Percentiles rank a stretch among this genome's conserved stretches.
Evolutionary conservation across 331 rosid genomes (phyloP).

Genomic region (Telfairia occidentalis): DNA sequence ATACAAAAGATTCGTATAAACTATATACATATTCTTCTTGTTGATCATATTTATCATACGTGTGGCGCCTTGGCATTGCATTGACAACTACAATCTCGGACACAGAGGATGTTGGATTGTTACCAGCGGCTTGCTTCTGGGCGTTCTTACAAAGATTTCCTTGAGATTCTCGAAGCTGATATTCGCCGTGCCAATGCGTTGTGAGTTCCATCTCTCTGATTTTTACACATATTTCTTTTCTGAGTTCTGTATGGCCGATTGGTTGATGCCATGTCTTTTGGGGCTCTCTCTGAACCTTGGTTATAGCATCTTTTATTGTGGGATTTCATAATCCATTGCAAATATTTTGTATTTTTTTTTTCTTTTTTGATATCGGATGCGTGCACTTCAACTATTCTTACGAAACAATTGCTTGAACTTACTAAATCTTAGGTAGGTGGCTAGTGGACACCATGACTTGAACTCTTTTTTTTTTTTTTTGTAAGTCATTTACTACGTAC

Average conservation of each 20-base stretch:
- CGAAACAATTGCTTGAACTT: no score
- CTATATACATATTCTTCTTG: background rate
- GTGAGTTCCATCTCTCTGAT: slow-evolving; percentile 28
- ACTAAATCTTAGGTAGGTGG: no score
- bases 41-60: background rate
- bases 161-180: slow-evolving; percentile 62
- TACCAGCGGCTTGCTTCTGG: slow-evolving; percentile 39
- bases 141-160: slow-evolving; percentile 44
- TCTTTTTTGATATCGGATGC: no score
- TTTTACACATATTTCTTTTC: background rate
- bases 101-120: slow-evolving; percentile 28
- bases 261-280: background rate
- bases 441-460: no score
- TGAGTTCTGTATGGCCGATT: background rate
- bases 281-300: background rate
- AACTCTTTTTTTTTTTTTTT: no score
- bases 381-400: no score
- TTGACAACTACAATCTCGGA: background rate
- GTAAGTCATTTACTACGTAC: no score
- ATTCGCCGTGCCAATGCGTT: slow-evolving; percentile 62
- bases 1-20: background rate
- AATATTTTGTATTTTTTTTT: background rate
- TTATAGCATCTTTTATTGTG: background rate
- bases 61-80: background rate
- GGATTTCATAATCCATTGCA: background rate